Evolutionary conservation across 2,329 filamentous ascomycete genomes (phyloP).

Genomic region (Xylariaceae sp.): DNA sequence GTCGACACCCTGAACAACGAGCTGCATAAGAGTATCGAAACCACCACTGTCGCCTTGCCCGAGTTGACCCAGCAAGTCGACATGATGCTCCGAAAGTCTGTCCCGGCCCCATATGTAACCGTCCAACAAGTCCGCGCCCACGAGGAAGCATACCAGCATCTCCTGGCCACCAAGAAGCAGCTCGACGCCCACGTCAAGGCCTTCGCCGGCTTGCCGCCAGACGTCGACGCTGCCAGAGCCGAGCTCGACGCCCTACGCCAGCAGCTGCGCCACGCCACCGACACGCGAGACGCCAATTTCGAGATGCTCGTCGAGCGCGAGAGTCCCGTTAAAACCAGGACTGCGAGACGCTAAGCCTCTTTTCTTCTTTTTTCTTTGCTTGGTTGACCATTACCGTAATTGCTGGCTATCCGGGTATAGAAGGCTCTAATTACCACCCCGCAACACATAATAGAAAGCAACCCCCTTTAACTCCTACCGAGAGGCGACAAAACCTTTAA

Average conservation of each 20-base stretch:
- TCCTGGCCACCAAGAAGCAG: conserved; percentile 55
- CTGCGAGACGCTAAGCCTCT: not conserved
- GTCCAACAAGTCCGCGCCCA: conserved; percentile 56
- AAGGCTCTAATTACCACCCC: too few relatives aligned
- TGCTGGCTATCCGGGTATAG: too few relatives aligned
- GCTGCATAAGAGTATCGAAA: conserved; percentile 65
- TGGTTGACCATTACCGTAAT: too few relatives aligned
- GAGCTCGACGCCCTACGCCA: conserved; percentile 65
- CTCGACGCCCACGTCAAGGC: conserved; percentile 60
- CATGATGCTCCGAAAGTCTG: conserved; percentile 34
- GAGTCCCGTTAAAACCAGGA: conserved; percentile 44
- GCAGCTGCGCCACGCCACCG: conserved; percentile 59
- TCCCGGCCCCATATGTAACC: conserved; percentile 31
- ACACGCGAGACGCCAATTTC: conserved; percentile 68
- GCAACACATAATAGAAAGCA: not conserved
- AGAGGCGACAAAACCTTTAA: conserved; percentile 4
- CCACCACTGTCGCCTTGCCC: conserved; percentile 60
- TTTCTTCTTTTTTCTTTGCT: not conserved
- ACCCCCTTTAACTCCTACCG: not conserved
- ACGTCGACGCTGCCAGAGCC: conserved; percentile 63
- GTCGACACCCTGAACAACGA: conserved; percentile 67
- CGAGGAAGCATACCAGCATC: conserved; percentile 53
- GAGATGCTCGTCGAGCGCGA: conserved; percentile 65
- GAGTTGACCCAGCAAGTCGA: conserved; percentile 59
- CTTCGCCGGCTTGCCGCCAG: conserved; percentile 70